Evolutionary conservation across 345 rosid genomes (phyloP).

Genomic region (Pistacia atlantica): DNA sequence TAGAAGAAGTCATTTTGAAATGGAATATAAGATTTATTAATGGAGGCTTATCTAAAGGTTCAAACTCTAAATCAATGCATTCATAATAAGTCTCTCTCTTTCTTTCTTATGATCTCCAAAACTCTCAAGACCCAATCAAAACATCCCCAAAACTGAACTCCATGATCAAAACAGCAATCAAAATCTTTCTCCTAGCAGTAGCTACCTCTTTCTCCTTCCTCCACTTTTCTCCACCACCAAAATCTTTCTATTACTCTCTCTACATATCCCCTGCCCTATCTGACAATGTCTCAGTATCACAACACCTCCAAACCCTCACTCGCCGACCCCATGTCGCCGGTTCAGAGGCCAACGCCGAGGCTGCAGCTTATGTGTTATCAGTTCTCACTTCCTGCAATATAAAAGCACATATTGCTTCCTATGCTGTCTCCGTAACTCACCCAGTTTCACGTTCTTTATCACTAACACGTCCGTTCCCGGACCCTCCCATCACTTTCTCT

Average conservation of each 20-base stretch:
- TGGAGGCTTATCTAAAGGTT: slow-evolving; percentile 7
- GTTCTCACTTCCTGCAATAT: slow-evolving; percentile 30
- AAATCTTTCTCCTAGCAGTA: slow-evolving; percentile 31
- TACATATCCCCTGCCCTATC: slow-evolving; percentile 56
- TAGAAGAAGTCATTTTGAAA: background rate
- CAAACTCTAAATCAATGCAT: too few species aligned
- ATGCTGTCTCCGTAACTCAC: slow-evolving; percentile 65
- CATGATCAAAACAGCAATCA: slow-evolving; percentile 41
- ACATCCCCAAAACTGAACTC: slow-evolving; percentile 5
- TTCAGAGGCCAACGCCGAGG: slow-evolving; percentile 72
- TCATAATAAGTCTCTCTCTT: background rate
- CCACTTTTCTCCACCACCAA: slow-evolving; percentile 42
- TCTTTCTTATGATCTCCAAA: background rate
- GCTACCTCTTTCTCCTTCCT: slow-evolving; percentile 42
- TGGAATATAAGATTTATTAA: background rate
- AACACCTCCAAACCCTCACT: slow-evolving; percentile 67
- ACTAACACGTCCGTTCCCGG: slow-evolving; percentile 33
- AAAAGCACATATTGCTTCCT: slow-evolving; percentile 46
- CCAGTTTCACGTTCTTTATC: slow-evolving; percentile 65
- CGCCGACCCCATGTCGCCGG: slow-evolving; percentile 85
- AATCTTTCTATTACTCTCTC: slow-evolving; percentile 55
- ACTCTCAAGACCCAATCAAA: background rate
- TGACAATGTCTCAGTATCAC: slow-evolving; percentile 60
- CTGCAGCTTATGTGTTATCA: slow-evolving; percentile 61
- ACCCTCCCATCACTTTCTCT: slow-evolving; percentile 36